phyloP scores from a whole-genome alignment of 2,329 filamentous ascomycete genomes.

The Sphaerulina populicola region DNA sequence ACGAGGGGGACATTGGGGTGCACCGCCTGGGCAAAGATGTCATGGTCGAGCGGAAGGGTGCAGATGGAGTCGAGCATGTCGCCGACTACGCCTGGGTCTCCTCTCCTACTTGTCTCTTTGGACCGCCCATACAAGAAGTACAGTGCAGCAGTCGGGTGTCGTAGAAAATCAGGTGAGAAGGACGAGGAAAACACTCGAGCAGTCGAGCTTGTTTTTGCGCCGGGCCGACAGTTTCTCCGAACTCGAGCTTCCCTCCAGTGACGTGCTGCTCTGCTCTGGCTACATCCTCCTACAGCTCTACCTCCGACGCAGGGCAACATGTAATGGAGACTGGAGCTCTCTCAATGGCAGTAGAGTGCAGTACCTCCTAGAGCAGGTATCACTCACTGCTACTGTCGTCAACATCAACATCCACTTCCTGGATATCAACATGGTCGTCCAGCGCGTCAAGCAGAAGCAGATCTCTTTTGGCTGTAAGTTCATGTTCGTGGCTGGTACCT shows the following conservation, averaged over 20 bases:
- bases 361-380: too few species aligned
- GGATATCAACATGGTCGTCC: slow-evolving; percentile 27
- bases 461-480: slow-evolving; percentile 31
- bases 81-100: neutral
- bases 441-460: slow-evolving; percentile 28
- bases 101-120: neutral
- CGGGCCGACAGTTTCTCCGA: neutral
- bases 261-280: neutral
- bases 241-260: neutral
- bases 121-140: too few species aligned
- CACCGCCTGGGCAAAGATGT: slow-evolving; percentile 80
- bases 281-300: too few species aligned
- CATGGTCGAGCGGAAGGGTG: slow-evolving; percentile 73
- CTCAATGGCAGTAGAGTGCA: neutral
- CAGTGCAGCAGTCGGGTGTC: too few species aligned
- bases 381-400: neutral
- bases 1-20: slow-evolving; percentile 79
- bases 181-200: too few species aligned
- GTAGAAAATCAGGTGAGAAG: too few species aligned
- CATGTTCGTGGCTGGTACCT: neutral
- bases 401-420: too few species aligned
- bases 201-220: too few species aligned
- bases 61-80: slow-evolving; percentile 85
- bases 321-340: neutral
- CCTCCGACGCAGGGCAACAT: neutral